Evolutionary conservation across 768 basidiomycete species (phyloP), one percentile per base, ranked within the genome.

Genomic region (Suillus alpinus): DNA sequence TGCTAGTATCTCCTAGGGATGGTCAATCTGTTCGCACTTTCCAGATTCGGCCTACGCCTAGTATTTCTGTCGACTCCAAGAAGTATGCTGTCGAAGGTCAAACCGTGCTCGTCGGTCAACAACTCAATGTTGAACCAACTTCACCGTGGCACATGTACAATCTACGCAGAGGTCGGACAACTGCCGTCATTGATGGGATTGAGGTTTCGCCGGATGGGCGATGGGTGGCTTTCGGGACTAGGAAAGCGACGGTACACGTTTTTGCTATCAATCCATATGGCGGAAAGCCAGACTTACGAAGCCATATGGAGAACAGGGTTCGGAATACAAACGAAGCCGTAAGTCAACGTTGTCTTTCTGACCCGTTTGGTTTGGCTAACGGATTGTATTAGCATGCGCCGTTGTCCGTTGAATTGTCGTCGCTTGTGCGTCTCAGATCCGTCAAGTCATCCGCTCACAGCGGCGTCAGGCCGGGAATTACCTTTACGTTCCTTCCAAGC

Each of bases 221-320:
- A 39, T 93, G 89, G 88, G 71, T 86, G 18, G 91, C 84, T 3
- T 72, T 92, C 39, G 83, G 80, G n/a, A 91, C 87, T 41, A 67
- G 77, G 68, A 86, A 86, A 65, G 71, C 85, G 59, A 89, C 85
- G 0, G 73, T 87, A 23, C 91, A 94, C 73, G 74, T 93, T 0
- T 94, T 92, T 68, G 83, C 87, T 8, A 77, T 87, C 8, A 89
- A 92, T 69, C 91, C 91, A 4, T 87, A 87, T 60, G 92, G 91
- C 1, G 89, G 92, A 4, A 77, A 77, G 37, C 77, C 87, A 1
- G 86, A 92, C 73, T 73, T 83, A 36, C 71, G 71, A 37, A 87
- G 88, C 53, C 87, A 90, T 73, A 65, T 87, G 58, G 79, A 82
- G 40, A 84, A 82, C 6, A 76, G 76, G 67, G 86, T 91, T 0